These are phyloP conservation scores for Rhodotorula sp. DNA, from an alignment of 1,284 basidiomycete genomes.

Conservation along the genomic window DNA sequence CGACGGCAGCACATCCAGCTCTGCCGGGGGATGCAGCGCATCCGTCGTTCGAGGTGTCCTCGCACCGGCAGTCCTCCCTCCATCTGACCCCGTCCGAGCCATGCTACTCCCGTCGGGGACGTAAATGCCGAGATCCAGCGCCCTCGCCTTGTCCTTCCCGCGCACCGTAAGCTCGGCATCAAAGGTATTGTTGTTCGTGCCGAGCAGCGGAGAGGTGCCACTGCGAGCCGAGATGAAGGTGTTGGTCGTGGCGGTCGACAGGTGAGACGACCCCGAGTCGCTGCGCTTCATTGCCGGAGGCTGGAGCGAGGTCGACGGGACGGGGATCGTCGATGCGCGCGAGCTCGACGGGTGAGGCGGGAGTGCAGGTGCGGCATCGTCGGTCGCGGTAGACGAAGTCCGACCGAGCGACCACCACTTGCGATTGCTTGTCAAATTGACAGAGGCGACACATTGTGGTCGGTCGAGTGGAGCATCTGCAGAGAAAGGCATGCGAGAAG, in stretches of 20 bases:
- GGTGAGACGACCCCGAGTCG: slow-evolving; percentile 8
- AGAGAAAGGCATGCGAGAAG: neutral
- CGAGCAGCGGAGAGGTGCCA: neutral
- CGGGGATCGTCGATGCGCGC: neutral
- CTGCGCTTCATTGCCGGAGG: slow-evolving; percentile 6
- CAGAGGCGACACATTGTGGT: slow-evolving; percentile 2
- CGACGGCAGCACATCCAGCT: neutral
- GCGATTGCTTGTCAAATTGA: slow-evolving; percentile 1
- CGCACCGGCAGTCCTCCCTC: slow-evolving; percentile 1
- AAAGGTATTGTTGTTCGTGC: neutral
- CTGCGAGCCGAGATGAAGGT: slow-evolving; percentile 9
- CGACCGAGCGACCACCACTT: slow-evolving; percentile 35
- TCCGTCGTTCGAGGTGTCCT: neutral
- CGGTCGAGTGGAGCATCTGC: neutral
- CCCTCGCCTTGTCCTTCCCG: slow-evolving; percentile 17
- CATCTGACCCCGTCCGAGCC: slow-evolving; percentile 6
- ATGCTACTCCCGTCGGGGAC: neutral
- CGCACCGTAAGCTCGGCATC: neutral
- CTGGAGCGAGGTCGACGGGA: neutral
- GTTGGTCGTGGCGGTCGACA: slow-evolving; percentile 1
- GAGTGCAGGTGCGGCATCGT: neutral
- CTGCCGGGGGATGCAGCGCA: neutral
- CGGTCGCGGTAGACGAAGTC: neutral
- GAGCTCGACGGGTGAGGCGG: neutral
- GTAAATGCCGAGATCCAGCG: slow-evolving; percentile 13